Percentiles rank a stretch among this genome's conserved stretches.
phyloP scores from a whole-genome alignment of 1,284 basidiomycete genomes.

The Cutaneotrichosporon daszewskae region DNA sequence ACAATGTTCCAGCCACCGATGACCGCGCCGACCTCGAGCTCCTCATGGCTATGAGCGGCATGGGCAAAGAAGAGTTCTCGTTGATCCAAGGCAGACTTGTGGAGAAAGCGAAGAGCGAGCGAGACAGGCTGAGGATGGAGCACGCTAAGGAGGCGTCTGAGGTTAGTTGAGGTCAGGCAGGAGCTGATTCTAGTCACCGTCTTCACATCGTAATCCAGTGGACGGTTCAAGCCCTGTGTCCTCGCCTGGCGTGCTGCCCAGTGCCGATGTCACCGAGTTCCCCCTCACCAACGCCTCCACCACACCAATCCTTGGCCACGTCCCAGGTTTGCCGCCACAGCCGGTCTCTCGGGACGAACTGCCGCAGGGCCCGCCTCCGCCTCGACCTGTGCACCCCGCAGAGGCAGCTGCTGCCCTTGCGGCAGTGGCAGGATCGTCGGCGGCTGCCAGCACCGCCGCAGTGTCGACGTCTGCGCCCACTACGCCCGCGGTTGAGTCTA shows the following conservation, averaged over 20 bases:
- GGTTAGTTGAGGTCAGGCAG: no score
- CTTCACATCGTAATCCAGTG: no score
- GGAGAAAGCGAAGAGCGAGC: slow-evolving; percentile 32
- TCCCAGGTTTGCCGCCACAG: slow-evolving; percentile 1
- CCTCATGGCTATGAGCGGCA: slow-evolving; percentile 25
- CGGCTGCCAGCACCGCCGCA: no score
- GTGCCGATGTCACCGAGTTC: no score
- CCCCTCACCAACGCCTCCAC: no score
- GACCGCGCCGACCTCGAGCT: slow-evolving; percentile 17
- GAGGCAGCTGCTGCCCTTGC: neutral
- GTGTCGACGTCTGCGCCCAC: neutral
- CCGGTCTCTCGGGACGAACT: slow-evolving; percentile 8
- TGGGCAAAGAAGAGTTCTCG: slow-evolving; percentile 33
- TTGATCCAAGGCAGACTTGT: slow-evolving; percentile 35
- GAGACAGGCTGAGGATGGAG: no score
- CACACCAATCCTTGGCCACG: no score
- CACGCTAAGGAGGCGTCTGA: no score
- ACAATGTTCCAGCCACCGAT: neutral
- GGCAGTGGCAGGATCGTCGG: no score
- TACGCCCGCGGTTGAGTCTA: slow-evolving; percentile 4
- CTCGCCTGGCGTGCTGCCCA: no score
- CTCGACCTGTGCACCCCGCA: slow-evolving; percentile 8
- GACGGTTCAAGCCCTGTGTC: no score
- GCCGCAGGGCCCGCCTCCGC: slow-evolving; percentile 11
- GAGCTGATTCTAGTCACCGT: no score